Evolutionary conservation across 208 protist species (phyloP).

Genomic region (Leishmania amazonensis): DNA sequence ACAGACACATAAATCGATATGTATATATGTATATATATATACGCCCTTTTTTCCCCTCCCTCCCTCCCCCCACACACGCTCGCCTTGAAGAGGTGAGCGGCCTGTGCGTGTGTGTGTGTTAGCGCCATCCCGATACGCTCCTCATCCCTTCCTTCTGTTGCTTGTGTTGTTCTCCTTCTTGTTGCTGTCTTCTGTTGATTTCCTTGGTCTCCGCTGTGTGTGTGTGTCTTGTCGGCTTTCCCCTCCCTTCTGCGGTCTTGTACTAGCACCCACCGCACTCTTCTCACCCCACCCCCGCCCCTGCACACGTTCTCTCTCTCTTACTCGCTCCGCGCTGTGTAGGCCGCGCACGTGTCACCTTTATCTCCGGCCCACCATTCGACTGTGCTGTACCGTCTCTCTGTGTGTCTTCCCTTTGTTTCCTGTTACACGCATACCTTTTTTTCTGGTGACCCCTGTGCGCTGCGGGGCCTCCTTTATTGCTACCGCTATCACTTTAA

Average conservation of each 20-base stretch:
- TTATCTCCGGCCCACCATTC: neutral
- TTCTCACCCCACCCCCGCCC: neutral
- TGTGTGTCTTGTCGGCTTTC: neutral
- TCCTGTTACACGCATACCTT: neutral
- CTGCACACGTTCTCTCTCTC: slow-evolving; percentile 2
- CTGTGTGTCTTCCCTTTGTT: neutral
- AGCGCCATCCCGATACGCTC: neutral
- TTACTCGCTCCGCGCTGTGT: slow-evolving; percentile 4
- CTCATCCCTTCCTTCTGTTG: neutral
- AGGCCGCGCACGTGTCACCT: neutral
- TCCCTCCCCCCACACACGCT: neutral
- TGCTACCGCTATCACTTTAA: neutral
- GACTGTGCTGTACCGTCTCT: neutral
- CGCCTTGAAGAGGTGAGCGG: neutral
- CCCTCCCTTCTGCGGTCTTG: neutral
- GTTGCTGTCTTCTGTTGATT: neutral
- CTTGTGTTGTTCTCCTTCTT: neutral
- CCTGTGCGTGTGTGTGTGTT: neutral
- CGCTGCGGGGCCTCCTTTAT: neutral
- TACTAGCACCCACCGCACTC: neutral
- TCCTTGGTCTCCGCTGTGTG: neutral
- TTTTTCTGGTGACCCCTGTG: neutral
- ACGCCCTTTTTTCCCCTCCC: neutral
- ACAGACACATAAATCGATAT: neutral
- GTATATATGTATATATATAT: neutral